Evolutionary conservation across 495 filamentous ascomycete species (phyloP).

Genomic region (Neurospora sublineolata): DNA sequence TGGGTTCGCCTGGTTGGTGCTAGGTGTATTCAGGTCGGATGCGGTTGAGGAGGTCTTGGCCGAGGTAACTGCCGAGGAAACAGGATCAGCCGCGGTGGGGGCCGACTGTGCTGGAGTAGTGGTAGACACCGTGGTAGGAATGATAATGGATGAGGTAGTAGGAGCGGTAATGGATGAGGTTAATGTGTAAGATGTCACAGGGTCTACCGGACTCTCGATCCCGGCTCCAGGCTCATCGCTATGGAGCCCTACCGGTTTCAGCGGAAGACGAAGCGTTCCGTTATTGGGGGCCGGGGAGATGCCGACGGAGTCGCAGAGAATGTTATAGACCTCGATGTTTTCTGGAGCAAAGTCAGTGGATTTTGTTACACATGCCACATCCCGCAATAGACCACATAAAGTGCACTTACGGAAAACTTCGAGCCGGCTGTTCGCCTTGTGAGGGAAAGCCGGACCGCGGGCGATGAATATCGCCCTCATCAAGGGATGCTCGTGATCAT

Average conservation of each 20-base stretch:
- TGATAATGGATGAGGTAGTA: background rate
- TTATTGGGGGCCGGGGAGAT: slow-evolving; percentile 63
- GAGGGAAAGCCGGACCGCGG: slow-evolving; percentile 77
- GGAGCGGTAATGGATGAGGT: slow-evolving; percentile 2
- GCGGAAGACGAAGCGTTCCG: slow-evolving; percentile 71
- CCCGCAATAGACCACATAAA: background rate
- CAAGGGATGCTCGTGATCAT: slow-evolving; percentile 77
- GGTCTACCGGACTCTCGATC: slow-evolving; percentile 24
- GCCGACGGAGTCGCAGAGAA: slow-evolving; percentile 75
- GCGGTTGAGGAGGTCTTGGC: background rate
- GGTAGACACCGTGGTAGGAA: background rate
- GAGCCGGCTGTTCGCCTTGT: slow-evolving; percentile 66
- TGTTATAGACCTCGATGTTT: slow-evolving; percentile 93
- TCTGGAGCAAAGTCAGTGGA: slow-evolving; percentile 37
- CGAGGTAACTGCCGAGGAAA: background rate
- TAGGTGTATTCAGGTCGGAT: background rate
- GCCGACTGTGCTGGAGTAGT: background rate
- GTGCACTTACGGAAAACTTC: slow-evolving; percentile 68
- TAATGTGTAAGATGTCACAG: slow-evolving; percentile 12
- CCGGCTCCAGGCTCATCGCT: slow-evolving; percentile 15
- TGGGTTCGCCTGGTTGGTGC: slow-evolving; percentile 10
- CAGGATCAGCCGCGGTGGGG: background rate
- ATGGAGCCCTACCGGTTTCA: slow-evolving; percentile 60
- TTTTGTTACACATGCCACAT: slow-evolving; percentile 1
- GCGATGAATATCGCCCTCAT: slow-evolving; percentile 92